Base-by-base conservation (phyloP, 1,284 basidiomycete genomes). In the Mycosarcoma mackinlayi region DNA sequence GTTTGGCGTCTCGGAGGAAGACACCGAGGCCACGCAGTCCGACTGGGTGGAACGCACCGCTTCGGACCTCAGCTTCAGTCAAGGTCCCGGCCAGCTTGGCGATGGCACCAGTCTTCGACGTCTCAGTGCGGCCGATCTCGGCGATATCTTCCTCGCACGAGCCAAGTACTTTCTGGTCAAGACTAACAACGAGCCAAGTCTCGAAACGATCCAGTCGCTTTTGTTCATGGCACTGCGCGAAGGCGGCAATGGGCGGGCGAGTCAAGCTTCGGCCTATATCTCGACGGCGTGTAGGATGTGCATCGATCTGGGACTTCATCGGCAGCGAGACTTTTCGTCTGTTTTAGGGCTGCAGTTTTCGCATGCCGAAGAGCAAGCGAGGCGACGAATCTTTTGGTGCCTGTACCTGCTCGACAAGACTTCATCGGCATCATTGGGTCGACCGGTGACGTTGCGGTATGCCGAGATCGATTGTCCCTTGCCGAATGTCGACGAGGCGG, bases 381-480 rank as follows among this genome's bases (percentile, higher is more conserved):
- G 75, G 11, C 53, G 73, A 2, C 34, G 76, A 9, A 64, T 73
- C 49, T 71, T 73, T 28, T 77, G 73, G 69, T 67, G 64, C 49
- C 27, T 62, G 18, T 78, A 67, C 38, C 42, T 73, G 31, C 52
- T 78, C 21, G 76, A 78, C 54, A 78, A 78, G 61, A 63, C 60
- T 3, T 61, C 58, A 24, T 64, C 69, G 8, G 68, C 61, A 4
- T 66, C 65, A 24, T 40, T 77, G n/a, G 76, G 75, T 30, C 44
- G 75, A 46, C 74, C 76, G 0, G 58, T 72, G 13, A 68, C 68
- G 9, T 38, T 78, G 61, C 51, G 76, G 4, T 59, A 63, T 35
- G 65, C 51, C n/a, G 76, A 78, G 68, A 70, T 71, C 34, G 76
- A 78, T 50, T 75, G 73, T 25, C 75, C 76, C 3, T 30, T 76